phyloP scores from a whole-genome alignment of 177 flowering plant species.

The Telopea speciosissima region DNA sequence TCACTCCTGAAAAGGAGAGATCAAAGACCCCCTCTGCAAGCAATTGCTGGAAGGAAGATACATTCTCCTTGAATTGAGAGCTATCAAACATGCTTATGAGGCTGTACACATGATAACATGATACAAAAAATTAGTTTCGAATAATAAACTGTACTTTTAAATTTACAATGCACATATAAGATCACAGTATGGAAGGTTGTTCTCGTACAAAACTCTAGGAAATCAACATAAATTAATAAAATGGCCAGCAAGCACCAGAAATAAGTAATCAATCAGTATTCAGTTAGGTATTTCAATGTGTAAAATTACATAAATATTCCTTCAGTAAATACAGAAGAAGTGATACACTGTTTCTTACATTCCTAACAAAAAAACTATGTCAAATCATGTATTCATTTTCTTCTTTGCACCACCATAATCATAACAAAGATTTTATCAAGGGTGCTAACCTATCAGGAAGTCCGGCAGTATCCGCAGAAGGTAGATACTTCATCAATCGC shows the following conservation, averaged over 20 bases:
- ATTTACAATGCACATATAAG: background rate
- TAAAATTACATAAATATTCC: background rate
- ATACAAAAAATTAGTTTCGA: background rate
- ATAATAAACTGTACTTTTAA: background rate
- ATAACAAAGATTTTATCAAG: slow-evolving; percentile 3
- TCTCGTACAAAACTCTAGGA: background rate
- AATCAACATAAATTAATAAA: too few species aligned
- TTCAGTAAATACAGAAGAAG: too few species aligned
- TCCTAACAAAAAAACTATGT: background rate
- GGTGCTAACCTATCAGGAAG: slow-evolving; percentile 56
- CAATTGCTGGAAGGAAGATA: slow-evolving; percentile 62
- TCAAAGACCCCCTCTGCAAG: slow-evolving; percentile 73
- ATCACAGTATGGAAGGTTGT: background rate
- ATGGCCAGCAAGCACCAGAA: background rate
- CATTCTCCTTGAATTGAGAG: slow-evolving; percentile 54
- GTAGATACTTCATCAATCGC: slow-evolving; percentile 60
- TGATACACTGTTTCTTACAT: background rate
- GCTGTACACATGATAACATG: slow-evolving; percentile 37
- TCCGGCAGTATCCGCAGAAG: slow-evolving; percentile 46
- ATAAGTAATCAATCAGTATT: background rate
- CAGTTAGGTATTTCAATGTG: background rate
- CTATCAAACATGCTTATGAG: slow-evolving; percentile 71
- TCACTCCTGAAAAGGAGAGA: slow-evolving; percentile 38
- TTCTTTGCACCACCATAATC: background rate
- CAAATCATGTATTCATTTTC: background rate